Evolutionary conservation across 495 filamentous ascomycete genomes (phyloP), one percentile per base, ranked within the genome.

Genomic region (Glarea lozoyensis): DNA sequence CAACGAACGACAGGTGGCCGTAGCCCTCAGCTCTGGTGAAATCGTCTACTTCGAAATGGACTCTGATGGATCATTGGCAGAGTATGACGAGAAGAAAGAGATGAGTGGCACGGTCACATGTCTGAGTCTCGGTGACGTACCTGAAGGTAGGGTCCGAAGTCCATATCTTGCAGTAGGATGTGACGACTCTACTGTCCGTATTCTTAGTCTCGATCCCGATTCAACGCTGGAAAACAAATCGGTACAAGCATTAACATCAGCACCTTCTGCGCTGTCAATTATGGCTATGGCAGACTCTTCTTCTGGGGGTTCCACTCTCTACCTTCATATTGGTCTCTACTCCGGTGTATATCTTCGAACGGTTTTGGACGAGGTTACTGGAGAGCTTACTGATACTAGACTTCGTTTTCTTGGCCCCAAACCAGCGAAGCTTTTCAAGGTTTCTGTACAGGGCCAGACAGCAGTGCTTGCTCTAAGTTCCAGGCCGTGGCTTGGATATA

Each of bases 1-100:
- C 7, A 99, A 99, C 53, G 80, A 90, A 46, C 77, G 85, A 31
- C 92, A 99, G 61, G 86, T 97, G 17, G 88, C 88, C 0, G 80
- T 99, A 30, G 92, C 90, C 12, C 65, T 99, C 25, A 94, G 88
- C 54, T 94, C 88, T 11, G 87, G 88, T 10, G 92, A 99, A 58
- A 92, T 99, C 42, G 86, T 92, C 15, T 97, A 96, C 56, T 99
- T 99, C 50, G 93, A 96, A 60, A 86, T 94, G 81, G 93, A 94
- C 57, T 71, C 76, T 2, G 89, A 97, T 64, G 89, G 88, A 9
- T 80, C 81, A 4, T 68, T 99, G 11, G 87, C 88, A 21, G 90
- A 97, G 62, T 94, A 94, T 49, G 88, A 97, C 40, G 90, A 97
- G 49, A 88, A 90, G 62, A 84, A 84, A 48, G 83, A 93, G 56